Base-by-base conservation (phyloP, 2,329 filamentous ascomycete species). In the Didymella pomorum region DNA sequence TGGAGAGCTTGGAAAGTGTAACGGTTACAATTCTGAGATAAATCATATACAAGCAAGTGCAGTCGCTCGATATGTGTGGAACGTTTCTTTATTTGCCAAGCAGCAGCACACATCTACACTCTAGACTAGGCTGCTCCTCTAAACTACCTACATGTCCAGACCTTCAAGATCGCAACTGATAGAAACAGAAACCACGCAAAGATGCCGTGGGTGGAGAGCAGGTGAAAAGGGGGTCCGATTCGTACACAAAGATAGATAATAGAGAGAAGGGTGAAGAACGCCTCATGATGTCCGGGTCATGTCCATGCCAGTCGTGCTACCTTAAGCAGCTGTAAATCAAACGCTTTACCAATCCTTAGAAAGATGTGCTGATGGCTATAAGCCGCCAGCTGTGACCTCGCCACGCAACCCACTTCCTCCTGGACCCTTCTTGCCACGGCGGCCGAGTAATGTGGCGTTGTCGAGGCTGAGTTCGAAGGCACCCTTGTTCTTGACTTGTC, bases 381-480 rank as follows among this genome's bases (percentile, higher is more conserved):
- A 72, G 20, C 72, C 71, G 2, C 67, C 69, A 26, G 70, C 73
- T 6, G 70, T 66, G 18, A 80, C 70, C 59, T 80, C 71, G 60
- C 82, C 75, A 62, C 82, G 72, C 68, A 84, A 63, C 4, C 77
- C 75, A 65, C 81, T 84, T 0, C 76, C 77, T 53, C 76, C 77
- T 2, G 64, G 63, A 1, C 53, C 60, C 73, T 82, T 82, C 76
- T 84, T 86, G 26, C 81, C 81, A 64, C 87, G 80, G 68, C 93
- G 87, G 29, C 93, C 93, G 4, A 99, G 81, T 50, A 99, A 79
- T 1, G 93, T 98, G 1, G 95, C 91, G 55, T 95, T 95, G 65
- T 96, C 92, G 35, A 99, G 81, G 72, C 88, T 97, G 45, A 99
- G 84, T 78, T 99, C 95, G 67, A 99, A 99, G 0, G 90, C 88